Evolutionary conservation across 1,284 basidiomycete genomes (phyloP).

Genomic region (Fomitopsis pinicola): DNA sequence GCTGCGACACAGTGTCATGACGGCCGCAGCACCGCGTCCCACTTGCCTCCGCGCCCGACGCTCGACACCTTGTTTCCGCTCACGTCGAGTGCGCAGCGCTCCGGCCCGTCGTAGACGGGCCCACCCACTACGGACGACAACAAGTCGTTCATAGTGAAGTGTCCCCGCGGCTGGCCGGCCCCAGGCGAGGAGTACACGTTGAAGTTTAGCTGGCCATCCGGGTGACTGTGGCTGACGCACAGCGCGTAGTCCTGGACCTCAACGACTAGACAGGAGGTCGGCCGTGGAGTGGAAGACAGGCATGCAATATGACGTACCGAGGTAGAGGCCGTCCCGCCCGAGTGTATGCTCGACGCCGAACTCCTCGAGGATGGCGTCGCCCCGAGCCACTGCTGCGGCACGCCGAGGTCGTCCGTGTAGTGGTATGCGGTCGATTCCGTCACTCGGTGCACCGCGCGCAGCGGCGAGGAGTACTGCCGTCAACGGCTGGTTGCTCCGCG

Average conservation of each 20-base stretch:
- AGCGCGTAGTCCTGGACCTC: slow-evolving; percentile 63
- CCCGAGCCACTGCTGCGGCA: slow-evolving; percentile 69
- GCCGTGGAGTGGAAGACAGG: not conserved
- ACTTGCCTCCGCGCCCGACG: slow-evolving; percentile 14
- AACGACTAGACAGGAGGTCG: slow-evolving; percentile 45
- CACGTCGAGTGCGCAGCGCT: not conserved
- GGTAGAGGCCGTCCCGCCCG: slow-evolving; percentile 63
- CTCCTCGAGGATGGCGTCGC: slow-evolving; percentile 51
- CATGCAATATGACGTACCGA: slow-evolving; percentile 43
- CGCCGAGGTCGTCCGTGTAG: slow-evolving; percentile 56
- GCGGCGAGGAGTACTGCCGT: slow-evolving; percentile 54
- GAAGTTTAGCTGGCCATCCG: slow-evolving; percentile 63
- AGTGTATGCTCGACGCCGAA: slow-evolving; percentile 53
- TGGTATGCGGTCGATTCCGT: slow-evolving; percentile 65
- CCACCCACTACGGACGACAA: slow-evolving; percentile 29
- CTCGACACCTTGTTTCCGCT: slow-evolving; percentile 6
- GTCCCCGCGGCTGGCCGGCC: slow-evolving; percentile 60
- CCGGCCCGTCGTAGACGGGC: slow-evolving; percentile 17
- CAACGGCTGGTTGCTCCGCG: slow-evolving; percentile 31
- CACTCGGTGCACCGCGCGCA: slow-evolving; percentile 60
- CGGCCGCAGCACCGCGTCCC: slow-evolving; percentile 44
- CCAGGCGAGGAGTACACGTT: slow-evolving; percentile 55
- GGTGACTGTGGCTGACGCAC: slow-evolving; percentile 66
- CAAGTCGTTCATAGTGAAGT: slow-evolving; percentile 49
- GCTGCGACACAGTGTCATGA: too few species aligned